Conservation (phyloP, 495 filamentous ascomycete genomes). For the Aspergillus incahuasiensis region DNA sequence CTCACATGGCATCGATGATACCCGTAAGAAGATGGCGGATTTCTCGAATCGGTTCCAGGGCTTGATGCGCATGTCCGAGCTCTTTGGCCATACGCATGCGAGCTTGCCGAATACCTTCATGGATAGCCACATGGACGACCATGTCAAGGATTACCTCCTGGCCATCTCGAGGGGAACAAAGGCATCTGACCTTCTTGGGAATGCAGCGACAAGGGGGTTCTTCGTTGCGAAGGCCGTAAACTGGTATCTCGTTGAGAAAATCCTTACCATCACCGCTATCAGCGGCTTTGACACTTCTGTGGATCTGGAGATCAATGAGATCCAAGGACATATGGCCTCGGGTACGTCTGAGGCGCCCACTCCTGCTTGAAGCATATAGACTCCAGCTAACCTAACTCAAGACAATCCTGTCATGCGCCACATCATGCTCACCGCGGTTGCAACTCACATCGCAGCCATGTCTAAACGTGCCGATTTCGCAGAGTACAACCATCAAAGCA, state of each 20-base stretch:
- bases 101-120: conserved; percentile 14
- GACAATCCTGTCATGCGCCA: conserved; percentile 17
- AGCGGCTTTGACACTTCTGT: conserved; percentile 16
- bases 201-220: conserved; percentile 15
- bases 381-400: neutral
- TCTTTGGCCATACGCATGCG: conserved; percentile 10
- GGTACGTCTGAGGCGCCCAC: conserved; percentile 1
- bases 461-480: conserved; percentile 17
- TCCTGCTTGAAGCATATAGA: neutral
- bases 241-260: conserved; percentile 15
- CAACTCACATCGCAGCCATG: conserved; percentile 5
- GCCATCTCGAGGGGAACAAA: conserved; percentile 10
- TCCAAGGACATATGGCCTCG: conserved; percentile 12
- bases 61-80: conserved; percentile 10
- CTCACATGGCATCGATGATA: neutral
- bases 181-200: conserved; percentile 16
- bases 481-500: conserved; percentile 12
- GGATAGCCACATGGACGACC: conserved; percentile 12
- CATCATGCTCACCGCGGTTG: conserved; percentile 12
- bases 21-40: neutral
- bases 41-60: conserved; percentile 7
- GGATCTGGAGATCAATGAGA: conserved; percentile 16
- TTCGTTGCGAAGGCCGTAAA: conserved; percentile 25
- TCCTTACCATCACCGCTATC: conserved; percentile 14
- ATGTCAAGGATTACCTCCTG: conserved; percentile 19